Evolutionary conservation across 495 filamentous ascomycete genomes (phyloP).

Genomic region (Margaritispora aquatica): DNA sequence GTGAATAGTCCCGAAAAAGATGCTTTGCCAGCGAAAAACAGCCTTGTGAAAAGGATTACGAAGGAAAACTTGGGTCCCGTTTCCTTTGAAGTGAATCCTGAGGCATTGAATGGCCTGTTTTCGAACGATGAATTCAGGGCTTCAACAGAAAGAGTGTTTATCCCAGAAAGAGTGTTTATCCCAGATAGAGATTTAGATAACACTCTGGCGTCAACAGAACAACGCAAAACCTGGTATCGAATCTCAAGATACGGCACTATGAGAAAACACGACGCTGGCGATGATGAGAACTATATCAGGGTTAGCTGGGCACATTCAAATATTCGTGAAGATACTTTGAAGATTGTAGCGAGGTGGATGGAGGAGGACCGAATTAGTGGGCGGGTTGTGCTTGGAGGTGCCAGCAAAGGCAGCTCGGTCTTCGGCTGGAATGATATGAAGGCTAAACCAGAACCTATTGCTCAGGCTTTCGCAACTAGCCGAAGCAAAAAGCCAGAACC

Average conservation of each 20-base stretch:
- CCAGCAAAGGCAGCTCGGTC: constrained; percentile 35
- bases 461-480: constrained; percentile 35
- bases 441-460: constrained; percentile 37
- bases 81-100: constrained; percentile 31
- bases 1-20: too few species aligned
- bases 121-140: not conserved
- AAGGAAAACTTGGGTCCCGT: constrained; percentile 28
- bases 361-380: constrained; percentile 50
- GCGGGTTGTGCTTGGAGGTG: constrained; percentile 37
- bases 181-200: constrained; percentile 26
- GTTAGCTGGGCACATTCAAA: constrained; percentile 48
- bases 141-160: constrained; percentile 14
- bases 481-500: constrained; percentile 3
- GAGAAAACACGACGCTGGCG: constrained; percentile 45
- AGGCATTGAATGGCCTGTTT: constrained; percentile 40
- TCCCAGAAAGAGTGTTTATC: constrained; percentile 21
- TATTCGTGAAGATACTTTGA: constrained; percentile 43
- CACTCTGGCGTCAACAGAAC: constrained; percentile 42
- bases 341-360: constrained; percentile 54
- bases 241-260: constrained; percentile 50
- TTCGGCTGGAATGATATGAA: constrained; percentile 48
- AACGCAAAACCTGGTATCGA: constrained; percentile 59
- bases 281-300: constrained; percentile 51
- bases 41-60: not conserved
- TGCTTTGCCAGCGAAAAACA: too few species aligned